phyloP scores from a whole-genome alignment of 176 grass and related monocot species.

The Carex littledalei region DNA sequence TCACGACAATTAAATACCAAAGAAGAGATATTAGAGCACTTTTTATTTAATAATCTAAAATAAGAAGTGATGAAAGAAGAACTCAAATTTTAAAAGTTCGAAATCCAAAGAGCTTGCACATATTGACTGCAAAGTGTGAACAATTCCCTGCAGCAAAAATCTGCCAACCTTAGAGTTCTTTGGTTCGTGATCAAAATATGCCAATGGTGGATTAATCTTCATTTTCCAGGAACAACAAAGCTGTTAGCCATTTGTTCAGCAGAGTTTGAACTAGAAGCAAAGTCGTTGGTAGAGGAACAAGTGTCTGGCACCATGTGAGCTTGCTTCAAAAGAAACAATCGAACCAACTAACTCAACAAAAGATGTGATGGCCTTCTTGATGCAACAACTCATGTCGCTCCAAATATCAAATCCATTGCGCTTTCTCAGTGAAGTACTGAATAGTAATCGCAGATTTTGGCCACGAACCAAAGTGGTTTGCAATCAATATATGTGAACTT shows the following conservation, averaged over 20 bases:
- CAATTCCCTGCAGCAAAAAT: background rate
- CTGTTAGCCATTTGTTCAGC: background rate
- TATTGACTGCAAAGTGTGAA: background rate
- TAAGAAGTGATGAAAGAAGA: background rate
- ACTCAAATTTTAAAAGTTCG: background rate
- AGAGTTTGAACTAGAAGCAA: background rate
- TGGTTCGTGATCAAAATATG: background rate
- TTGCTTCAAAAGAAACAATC: background rate
- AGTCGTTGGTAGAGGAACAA: background rate
- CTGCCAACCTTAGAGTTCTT: background rate
- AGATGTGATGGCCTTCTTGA: background rate
- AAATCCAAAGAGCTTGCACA: background rate
- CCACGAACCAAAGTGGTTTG: background rate
- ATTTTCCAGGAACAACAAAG: background rate
- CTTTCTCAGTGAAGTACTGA: background rate
- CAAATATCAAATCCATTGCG: background rate
- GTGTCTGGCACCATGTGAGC: background rate
- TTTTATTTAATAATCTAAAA: background rate
- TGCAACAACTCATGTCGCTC: background rate
- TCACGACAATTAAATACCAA: background rate
- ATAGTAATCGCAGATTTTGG: background rate
- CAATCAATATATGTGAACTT: background rate
- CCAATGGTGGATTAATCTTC: background rate
- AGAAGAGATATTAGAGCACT: background rate
- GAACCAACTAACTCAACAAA: background rate